Percentiles rank a stretch among this genome's conserved stretches.
phyloP scores from a whole-genome alignment of 805 yeast species.

The Hyphopichia homilentoma region DNA sequence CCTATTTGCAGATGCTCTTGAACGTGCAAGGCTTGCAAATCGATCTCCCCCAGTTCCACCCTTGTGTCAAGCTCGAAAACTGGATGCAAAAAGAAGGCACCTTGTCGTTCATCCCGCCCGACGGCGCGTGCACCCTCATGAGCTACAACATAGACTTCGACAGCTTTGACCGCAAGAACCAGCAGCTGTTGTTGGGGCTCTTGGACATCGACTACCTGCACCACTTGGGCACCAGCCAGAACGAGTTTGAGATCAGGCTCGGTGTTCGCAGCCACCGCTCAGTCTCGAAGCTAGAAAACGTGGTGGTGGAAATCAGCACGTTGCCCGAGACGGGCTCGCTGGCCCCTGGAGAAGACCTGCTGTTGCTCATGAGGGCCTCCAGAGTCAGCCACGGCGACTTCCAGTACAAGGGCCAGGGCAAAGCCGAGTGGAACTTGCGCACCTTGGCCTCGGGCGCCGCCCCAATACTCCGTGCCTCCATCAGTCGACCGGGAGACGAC shows the following conservation, averaged over 20 bases:
- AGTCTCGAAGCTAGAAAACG: conserved; percentile 30
- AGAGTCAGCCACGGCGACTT: conserved; percentile 79
- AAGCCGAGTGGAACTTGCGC: conserved; percentile 65
- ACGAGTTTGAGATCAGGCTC: conserved; percentile 63
- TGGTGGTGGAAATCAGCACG: conserved; percentile 22
- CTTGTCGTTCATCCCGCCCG: conserved; percentile 81
- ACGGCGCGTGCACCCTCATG: conserved; percentile 65
- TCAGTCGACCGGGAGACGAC: conserved; percentile 20
- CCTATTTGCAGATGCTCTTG: conserved; percentile 60
- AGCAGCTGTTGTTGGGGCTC: conserved; percentile 41
- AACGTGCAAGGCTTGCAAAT: conserved; percentile 41
- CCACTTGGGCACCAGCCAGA: conserved; percentile 47
- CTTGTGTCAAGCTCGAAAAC: conserved; percentile 53
- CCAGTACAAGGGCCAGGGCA: conserved; percentile 46
- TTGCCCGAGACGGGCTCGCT: conserved; percentile 1
- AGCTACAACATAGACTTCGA: conserved; percentile 58
- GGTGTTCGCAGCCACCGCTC: conserved; percentile 33
- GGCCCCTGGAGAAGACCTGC: conserved; percentile 5
- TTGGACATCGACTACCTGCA: conserved; percentile 51
- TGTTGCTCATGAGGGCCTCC: conserved; percentile 46
- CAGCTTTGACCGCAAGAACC: conserved; percentile 1
- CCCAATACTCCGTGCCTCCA: conserved; percentile 63
- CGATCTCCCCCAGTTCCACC: conserved; percentile 66
- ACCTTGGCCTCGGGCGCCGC: conserved; percentile 58
- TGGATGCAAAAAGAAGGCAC: conserved; percentile 49